Percentiles rank a stretch among this genome's conserved stretches.
Conservation (phyloP, 2,329 filamentous ascomycete genomes). For the Juglanconis oblonga region DNA sequence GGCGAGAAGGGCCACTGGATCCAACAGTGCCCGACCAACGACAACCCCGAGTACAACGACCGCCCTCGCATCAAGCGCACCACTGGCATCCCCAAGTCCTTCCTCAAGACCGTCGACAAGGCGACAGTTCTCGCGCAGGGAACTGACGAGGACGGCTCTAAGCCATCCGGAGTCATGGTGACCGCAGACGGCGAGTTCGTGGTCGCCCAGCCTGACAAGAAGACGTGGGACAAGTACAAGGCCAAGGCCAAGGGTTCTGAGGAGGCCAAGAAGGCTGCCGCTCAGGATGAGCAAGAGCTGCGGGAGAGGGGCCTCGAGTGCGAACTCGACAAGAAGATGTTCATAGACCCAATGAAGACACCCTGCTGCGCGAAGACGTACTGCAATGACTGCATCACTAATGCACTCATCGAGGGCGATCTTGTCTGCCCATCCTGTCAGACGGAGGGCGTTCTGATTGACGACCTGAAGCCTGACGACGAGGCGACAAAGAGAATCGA, state of each 20-base stretch:
- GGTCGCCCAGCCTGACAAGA: conserved; percentile 91
- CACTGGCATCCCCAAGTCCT: conserved; percentile 92
- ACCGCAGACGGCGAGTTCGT: conserved; percentile 98
- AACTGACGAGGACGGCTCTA: conserved; percentile 73
- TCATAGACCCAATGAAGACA: conserved; percentile 98
- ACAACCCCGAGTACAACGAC: conserved; percentile 93
- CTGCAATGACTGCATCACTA: conserved; percentile 99
- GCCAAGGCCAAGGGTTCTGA: conserved; percentile 87
- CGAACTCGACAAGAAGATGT: conserved; percentile 95
- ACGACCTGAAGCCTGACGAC: conserved; percentile 82
- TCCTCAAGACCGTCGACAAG: conserved; percentile 94
- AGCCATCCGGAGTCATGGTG: conserved; percentile 91
- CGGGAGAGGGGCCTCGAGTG: conserved; percentile 88
- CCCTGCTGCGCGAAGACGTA: conserved; percentile 98
- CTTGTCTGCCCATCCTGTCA: conserved; percentile 92
- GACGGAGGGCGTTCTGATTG: conserved; percentile 86
- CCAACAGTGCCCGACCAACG: conserved; percentile 95
- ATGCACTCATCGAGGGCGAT: conserved; percentile 97
- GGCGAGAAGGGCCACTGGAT: conserved; percentile 99
- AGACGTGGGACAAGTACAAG: conserved; percentile 95
- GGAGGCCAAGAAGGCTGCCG: conserved; percentile 74
- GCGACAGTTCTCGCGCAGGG: conserved; percentile 71
- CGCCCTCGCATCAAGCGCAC: conserved; percentile 92
- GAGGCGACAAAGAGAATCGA: conserved; percentile 76
- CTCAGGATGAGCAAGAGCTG: conserved; percentile 78